These are phyloP conservation scores for Lasiodiplodia gonubiensis DNA, from an alignment of 2,329 filamentous ascomycete genomes.

Conservation along the genomic window DNA sequence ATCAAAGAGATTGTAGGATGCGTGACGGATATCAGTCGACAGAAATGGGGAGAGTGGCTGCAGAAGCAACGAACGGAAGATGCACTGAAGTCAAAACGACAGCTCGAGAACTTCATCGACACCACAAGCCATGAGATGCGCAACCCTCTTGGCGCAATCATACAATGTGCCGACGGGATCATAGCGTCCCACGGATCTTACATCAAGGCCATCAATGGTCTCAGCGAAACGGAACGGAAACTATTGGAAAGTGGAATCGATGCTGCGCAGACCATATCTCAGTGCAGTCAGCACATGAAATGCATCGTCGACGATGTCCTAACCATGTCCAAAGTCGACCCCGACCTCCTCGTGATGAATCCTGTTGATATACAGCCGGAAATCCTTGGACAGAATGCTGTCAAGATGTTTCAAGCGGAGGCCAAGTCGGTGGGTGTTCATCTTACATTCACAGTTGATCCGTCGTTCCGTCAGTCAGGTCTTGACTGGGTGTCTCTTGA, in stretches of 20 bases:
- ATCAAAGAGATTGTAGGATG: conserved; percentile 46
- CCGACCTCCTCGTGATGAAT: conserved; percentile 51
- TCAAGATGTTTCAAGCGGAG: conserved; percentile 50
- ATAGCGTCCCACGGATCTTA: conserved; percentile 37
- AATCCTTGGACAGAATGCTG: conserved; percentile 36
- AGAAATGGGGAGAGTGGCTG: conserved; percentile 48
- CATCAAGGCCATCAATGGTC: conserved; percentile 31
- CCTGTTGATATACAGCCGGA: conserved; percentile 34
- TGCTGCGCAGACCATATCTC: conserved; percentile 51
- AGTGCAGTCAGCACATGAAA: conserved; percentile 55
- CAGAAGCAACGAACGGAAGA: conserved; percentile 46
- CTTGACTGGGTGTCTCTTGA: conserved; percentile 51
- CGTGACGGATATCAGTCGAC: conserved; percentile 45
- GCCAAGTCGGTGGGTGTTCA: conserved; percentile 42
- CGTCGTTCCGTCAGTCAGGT: conserved; percentile 43
- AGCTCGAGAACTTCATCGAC: conserved; percentile 49
- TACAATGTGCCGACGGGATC: conserved; percentile 54
- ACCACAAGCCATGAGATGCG: conserved; percentile 38
- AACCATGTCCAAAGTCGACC: conserved; percentile 54
- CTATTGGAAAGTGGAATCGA: conserved; percentile 40
- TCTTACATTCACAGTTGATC: conserved; percentile 42
- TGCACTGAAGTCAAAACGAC: conserved; percentile 46
- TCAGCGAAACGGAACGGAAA: conserved; percentile 37
- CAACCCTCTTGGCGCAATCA: conserved; percentile 48
- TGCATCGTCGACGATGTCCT: conserved; percentile 56